Percentiles rank a stretch among this genome's conserved stretches.
Evolutionary conservation across 2,329 filamentous ascomycete genomes (phyloP).

Genomic region (Trichoderma sp.): DNA sequence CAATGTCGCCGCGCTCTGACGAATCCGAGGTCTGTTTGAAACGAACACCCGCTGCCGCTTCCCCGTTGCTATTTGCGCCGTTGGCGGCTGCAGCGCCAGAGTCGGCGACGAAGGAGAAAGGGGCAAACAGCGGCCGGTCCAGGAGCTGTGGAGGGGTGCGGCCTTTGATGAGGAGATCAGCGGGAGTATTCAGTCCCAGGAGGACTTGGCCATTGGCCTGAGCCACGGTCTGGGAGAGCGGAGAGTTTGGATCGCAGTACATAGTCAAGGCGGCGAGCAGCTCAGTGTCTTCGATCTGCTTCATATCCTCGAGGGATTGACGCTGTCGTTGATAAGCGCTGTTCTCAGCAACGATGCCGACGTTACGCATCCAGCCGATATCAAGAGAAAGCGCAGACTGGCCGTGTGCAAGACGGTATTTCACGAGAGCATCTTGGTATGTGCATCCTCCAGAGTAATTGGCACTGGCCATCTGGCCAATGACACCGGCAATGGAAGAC

Average conservation of each 20-base stretch:
- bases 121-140: neutral
- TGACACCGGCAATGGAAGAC: conserved; percentile 38
- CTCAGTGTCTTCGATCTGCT: neutral
- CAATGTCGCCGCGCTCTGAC: neutral
- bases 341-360: conserved; percentile 31
- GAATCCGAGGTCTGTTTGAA: neutral
- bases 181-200: neutral
- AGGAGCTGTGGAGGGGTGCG: neutral
- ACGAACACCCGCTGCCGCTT: neutral
- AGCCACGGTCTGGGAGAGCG: no score
- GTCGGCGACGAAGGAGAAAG: neutral
- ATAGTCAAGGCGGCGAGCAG: neutral
- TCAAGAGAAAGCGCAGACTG: no score
- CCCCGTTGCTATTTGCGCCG: neutral
- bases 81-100: neutral
- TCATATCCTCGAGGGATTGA: neutral
- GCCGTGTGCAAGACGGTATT: no score
- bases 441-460: conserved; percentile 42
- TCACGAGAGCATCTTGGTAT: conserved; percentile 28
- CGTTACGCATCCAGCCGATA: conserved; percentile 25
- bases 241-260: neutral
- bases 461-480: conserved; percentile 37
- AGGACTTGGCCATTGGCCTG: neutral
- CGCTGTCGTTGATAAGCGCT: neutral
- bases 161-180: neutral